phyloP scores from a whole-genome alignment of 2,329 filamentous ascomycete genomes.

The Coleophoma eucalyptorum region DNA sequence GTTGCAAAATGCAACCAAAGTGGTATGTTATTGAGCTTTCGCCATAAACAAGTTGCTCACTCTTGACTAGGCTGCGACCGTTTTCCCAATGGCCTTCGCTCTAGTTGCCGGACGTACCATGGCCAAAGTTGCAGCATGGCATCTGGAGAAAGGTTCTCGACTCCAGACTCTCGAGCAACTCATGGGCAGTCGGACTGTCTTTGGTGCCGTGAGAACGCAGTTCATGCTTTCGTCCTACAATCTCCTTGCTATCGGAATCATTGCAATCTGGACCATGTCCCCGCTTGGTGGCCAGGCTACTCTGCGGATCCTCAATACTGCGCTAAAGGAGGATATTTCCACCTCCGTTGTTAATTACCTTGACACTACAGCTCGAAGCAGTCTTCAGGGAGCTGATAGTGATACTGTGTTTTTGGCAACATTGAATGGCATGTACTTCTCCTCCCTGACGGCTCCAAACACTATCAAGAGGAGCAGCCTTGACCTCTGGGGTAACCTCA shows the following conservation, averaged over 20 bases:
- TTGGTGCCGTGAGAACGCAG: conserved; percentile 21
- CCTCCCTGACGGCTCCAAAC: conserved; percentile 15
- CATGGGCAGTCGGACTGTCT: conserved; percentile 27
- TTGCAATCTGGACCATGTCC: conserved; percentile 26
- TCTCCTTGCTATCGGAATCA: conserved; percentile 17
- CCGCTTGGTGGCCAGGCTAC: conserved; percentile 27
- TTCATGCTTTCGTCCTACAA: conserved; percentile 22
- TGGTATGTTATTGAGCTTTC: no score
- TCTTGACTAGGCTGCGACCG: conserved; percentile 13
- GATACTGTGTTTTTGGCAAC: conserved; percentile 13
- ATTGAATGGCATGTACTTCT: conserved; percentile 7
- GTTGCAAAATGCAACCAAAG: no score
- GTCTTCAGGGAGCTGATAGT: conserved; percentile 10
- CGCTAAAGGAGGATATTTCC: conserved; percentile 7
- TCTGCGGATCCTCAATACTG: conserved; percentile 17
- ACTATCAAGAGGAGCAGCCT: conserved; percentile 13
- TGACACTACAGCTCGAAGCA: conserved; percentile 10
- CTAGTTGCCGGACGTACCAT: conserved; percentile 22
- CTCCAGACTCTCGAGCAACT: conserved; percentile 24
- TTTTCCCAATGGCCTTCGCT: conserved; percentile 28
- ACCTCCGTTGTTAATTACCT: conserved; percentile 12
- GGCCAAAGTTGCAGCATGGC: conserved; percentile 21
- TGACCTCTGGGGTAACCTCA: conserved; percentile 26
- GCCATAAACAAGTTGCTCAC: no score
- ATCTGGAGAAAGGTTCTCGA: conserved; percentile 23